A percentile compares a stretch with the other conserved stretches of the same genome.
Conservation (phyloP, 106 monocot genomes). For the Agapanthus africanus region DNA sequence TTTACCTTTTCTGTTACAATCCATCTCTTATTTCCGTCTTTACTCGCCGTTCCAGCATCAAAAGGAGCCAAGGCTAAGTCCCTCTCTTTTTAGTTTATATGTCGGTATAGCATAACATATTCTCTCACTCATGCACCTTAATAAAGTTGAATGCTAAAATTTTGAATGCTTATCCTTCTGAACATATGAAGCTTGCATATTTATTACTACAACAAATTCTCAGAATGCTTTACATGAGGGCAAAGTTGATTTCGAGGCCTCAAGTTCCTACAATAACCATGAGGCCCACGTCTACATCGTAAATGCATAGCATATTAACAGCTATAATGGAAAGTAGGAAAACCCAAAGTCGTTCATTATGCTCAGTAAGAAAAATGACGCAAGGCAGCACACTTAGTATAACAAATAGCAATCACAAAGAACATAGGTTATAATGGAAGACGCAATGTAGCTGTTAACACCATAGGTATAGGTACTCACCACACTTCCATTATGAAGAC, state of each 20-base stretch:
- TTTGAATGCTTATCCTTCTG: not conserved
- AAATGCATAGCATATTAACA: too few species aligned
- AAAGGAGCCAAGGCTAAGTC: too few species aligned
- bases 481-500: slow-evolving; percentile 57
- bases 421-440: not conserved
- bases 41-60: too few species aligned
- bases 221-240: not conserved
- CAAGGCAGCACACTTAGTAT: not conserved
- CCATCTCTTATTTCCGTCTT: too few species aligned
- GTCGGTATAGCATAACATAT: too few species aligned
- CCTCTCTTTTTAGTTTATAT: too few species aligned
- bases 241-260: not conserved
- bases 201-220: not conserved
- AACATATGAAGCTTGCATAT: not conserved
- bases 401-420: not conserved
- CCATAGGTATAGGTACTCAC: slow-evolving; percentile 28
- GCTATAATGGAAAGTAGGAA: not conserved
- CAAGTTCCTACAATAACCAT: not conserved
- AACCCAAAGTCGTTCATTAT: not conserved
- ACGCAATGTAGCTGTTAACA: not conserved
- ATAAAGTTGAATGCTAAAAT: too few species aligned
- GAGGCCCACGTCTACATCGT: not conserved
- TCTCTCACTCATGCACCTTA: too few species aligned
- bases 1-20: too few species aligned
- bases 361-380: not conserved